Evolutionary conservation across 75 land plant species (phyloP).

Genomic region (Pseudotsuga menziesii): DNA sequence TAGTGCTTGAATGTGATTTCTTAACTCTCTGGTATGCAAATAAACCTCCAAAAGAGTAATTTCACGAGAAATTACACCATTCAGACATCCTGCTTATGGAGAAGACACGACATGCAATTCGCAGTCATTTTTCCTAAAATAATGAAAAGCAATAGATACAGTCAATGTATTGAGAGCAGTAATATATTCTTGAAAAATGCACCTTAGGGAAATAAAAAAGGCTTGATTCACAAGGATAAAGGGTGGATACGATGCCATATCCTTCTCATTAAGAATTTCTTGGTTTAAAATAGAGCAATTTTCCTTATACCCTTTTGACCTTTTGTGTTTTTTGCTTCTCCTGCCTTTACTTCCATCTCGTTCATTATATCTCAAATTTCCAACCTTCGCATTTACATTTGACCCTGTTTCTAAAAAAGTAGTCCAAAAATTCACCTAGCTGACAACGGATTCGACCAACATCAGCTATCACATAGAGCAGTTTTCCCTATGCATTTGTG

Average conservation of each 20-base stretch:
- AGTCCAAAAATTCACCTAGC: constrained; percentile 68
- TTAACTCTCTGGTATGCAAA: constrained; percentile 67
- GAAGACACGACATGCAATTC: not conserved
- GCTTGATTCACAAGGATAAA: constrained; percentile 87
- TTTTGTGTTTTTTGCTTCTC: constrained; percentile 1
- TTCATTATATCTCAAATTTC: not conserved
- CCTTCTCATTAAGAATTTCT: not conserved
- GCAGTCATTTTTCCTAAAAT: constrained; percentile 17
- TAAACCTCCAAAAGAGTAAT: constrained; percentile 73
- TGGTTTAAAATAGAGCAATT: not conserved
- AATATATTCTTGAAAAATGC: constrained; percentile 70
- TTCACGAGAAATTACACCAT: constrained; percentile 43
- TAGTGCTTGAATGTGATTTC: constrained; percentile 64
- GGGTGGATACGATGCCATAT: constrained; percentile 18
- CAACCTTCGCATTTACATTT: constrained; percentile 16
- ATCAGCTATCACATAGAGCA: constrained; percentile 57
- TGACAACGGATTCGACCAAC: constrained; percentile 54
- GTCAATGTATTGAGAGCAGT: constrained; percentile 63
- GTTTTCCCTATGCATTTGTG: constrained; percentile 60
- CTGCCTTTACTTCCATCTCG: constrained; percentile 3
- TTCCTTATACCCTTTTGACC: not conserved
- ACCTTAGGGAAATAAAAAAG: constrained; percentile 74
- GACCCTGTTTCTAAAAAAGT: constrained; percentile 26
- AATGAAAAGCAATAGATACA: constrained; percentile 56
- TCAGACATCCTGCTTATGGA: constrained; percentile 32